These are phyloP conservation scores for Malassezia cuniculi DNA, from an alignment of 1,284 basidiomycete genomes.

Conservation along the genomic window DNA sequence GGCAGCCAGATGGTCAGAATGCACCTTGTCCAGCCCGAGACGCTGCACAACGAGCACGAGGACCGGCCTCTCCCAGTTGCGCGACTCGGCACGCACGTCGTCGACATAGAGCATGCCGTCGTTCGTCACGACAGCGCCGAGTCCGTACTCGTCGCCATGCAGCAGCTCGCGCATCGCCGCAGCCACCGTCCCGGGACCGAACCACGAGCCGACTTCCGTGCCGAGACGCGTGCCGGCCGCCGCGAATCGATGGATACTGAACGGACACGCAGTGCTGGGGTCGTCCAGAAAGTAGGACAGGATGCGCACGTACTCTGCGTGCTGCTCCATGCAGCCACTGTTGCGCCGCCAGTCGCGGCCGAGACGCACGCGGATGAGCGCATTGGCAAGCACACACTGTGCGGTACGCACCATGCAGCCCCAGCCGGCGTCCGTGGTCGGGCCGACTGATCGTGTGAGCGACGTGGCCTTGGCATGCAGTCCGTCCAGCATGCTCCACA, in stretches of 20 bases:
- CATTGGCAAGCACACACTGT: slow-evolving; percentile 80
- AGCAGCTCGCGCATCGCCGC: slow-evolving; percentile 72
- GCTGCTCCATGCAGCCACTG: slow-evolving; percentile 10
- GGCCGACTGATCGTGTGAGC: slow-evolving; percentile 48
- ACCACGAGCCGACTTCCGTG: slow-evolving; percentile 93
- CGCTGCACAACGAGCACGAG: slow-evolving; percentile 74
- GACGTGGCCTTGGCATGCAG: slow-evolving; percentile 5
- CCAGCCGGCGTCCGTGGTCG: slow-evolving; percentile 91
- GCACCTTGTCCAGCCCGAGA: slow-evolving; percentile 80
- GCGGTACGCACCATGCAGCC: slow-evolving; percentile 95
- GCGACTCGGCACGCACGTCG: slow-evolving; percentile 70
- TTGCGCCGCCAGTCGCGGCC: slow-evolving; percentile 47
- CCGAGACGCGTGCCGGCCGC: slow-evolving; percentile 84
- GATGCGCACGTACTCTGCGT: slow-evolving; percentile 63
- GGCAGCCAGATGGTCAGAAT: slow-evolving; percentile 83
- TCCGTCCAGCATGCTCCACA: slow-evolving; percentile 4
- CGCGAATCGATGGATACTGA: slow-evolving; percentile 91
- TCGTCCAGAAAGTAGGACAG: slow-evolving; percentile 90
- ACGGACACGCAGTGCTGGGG: slow-evolving; percentile 73
- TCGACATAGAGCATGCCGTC: slow-evolving; percentile 74
- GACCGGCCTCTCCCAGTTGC: slow-evolving; percentile 53
- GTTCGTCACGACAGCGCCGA: slow-evolving; percentile 64
- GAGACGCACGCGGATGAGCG: slow-evolving; percentile 67
- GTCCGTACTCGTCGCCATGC: slow-evolving; percentile 57
- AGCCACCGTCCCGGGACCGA: slow-evolving; percentile 89